phyloP scores from a whole-genome alignment of 495 filamentous ascomycete genomes.

The Penicillium arizonense region DNA sequence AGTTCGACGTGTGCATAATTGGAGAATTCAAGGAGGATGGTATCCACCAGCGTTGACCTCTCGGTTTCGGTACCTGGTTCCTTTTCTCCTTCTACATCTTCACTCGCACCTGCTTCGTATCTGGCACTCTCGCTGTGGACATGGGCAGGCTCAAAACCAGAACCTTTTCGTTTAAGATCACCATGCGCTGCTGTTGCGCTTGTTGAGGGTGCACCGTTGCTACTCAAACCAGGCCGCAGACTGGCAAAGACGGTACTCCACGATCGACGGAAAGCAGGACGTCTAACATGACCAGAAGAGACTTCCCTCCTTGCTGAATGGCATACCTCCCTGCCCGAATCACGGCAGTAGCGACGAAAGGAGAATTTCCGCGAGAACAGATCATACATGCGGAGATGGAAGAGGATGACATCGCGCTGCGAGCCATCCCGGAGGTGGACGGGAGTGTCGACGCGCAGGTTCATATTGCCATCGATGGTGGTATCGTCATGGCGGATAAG shows the following conservation, averaged over 20 bases:
- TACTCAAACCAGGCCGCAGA: constrained; percentile 58
- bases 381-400: constrained; percentile 96
- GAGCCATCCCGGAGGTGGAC: constrained; percentile 55
- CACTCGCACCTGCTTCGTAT: constrained; percentile 16
- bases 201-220: constrained; percentile 11
- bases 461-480: constrained; percentile 95
- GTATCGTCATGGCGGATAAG: constrained; percentile 89
- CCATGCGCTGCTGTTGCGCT: background rate
- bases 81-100: constrained; percentile 17
- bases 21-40: constrained; percentile 86
- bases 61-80: background rate
- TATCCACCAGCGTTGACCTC: constrained; percentile 55
- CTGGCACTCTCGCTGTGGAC: constrained; percentile 6
- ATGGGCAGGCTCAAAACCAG: constrained; percentile 59
- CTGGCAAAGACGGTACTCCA: constrained; percentile 72
- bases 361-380: constrained; percentile 84
- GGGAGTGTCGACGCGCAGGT: constrained; percentile 83
- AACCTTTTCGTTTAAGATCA: constrained; percentile 49
- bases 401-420: constrained; percentile 72
- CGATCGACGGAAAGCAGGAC: constrained; percentile 64
- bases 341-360: constrained; percentile 84
- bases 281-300: constrained; percentile 46
- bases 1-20: constrained; percentile 96
- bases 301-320: constrained; percentile 73
- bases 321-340: constrained; percentile 91